Evolutionary conservation across 257 asterid species (phyloP).

Genomic region (Voacanga thouarsii): DNA sequence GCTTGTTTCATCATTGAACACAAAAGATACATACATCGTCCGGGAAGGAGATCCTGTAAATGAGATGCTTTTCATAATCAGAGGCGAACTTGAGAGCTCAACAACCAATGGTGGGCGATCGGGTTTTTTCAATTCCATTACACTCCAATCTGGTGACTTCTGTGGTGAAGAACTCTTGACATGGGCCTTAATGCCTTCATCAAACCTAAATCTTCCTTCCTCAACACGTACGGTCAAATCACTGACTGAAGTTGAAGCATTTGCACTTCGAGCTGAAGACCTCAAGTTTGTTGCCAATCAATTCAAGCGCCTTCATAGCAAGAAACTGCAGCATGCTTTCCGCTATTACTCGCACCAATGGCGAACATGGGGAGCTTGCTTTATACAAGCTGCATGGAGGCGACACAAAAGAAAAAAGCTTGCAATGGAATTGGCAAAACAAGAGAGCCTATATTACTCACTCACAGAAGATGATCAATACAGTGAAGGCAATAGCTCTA

Average conservation of each 20-base stretch:
- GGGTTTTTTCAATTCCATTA: slow-evolving; percentile 79
- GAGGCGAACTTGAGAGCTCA: slow-evolving; percentile 85
- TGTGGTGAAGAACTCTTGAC: slow-evolving; percentile 86
- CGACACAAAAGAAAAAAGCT: slow-evolving; percentile 38
- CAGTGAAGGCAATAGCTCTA: slow-evolving; percentile 8
- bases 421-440: slow-evolving; percentile 51
- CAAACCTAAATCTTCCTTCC: slow-evolving; percentile 60
- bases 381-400: slow-evolving; percentile 65
- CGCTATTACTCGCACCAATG: slow-evolving; percentile 81
- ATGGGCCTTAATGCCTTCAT: slow-evolving; percentile 68
- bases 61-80: slow-evolving; percentile 80
- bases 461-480: slow-evolving; percentile 24
- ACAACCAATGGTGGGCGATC: slow-evolving; percentile 83
- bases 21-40: slow-evolving; percentile 64
- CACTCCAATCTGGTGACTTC: slow-evolving; percentile 68
- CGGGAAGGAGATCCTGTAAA: slow-evolving; percentile 88
- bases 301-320: slow-evolving; percentile 75
- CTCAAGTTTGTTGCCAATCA: slow-evolving; percentile 72
- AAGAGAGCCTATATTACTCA: slow-evolving; percentile 45
- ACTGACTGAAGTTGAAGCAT: slow-evolving; percentile 69
- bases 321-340: slow-evolving; percentile 78
- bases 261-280: slow-evolving; percentile 74
- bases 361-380: slow-evolving; percentile 93
- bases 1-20: slow-evolving; percentile 74
- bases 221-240: slow-evolving; percentile 74